Evolutionary conservation across 495 filamentous ascomycete species (phyloP), one percentile per base, ranked within the genome.

Genomic region (Talaromyces wortmannii): DNA sequence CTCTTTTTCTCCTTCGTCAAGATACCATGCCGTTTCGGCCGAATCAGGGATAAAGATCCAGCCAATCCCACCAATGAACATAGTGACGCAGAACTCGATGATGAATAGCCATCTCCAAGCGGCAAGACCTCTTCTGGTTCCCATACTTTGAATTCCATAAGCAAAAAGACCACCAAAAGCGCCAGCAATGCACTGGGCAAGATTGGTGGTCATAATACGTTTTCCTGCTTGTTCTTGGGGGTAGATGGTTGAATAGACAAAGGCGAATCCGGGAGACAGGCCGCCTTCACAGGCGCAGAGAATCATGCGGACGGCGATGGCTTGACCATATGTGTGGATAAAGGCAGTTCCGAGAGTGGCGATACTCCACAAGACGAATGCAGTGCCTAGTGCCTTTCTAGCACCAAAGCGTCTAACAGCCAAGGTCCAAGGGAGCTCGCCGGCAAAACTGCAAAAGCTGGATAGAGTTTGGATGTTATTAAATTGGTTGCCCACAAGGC

Each of bases 1-100:
- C 31, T 52, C 50, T 8, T 52, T 52, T 31, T 52, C 50, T 29
- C 42, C 50, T 18, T 33, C 31, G 50, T 23, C 42, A 12, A 42
- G 36, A 29, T 40, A 52, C 47, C 50, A 52, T 16, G 50, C 31
- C 23, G 50, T 52, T 43, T 42, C 50, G 31, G 50, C 48, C 6
- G 89, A 86, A 5, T 90, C 91, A 3, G 94, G 94, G 46, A 98
- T 77, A 81, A 98, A 96, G 80, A 98, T 96, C 94, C 95, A 98
- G 69, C 97, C 92, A 88, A 98, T 90, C 69, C 94, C 94, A 18
- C 50, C 50, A 18, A 52, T 33, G 17, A 52, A 31, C 2, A 43
- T 18, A 52, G 50, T 52, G 17, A 52, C 4, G 36, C 50, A 52
- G 36, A 52, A 52, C 18, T 52, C 50, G 31, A 52, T 31, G 10